Conservation (phyloP, 2,329 filamentous ascomycete species). For the Phaeoacremonium minimum region DNA sequence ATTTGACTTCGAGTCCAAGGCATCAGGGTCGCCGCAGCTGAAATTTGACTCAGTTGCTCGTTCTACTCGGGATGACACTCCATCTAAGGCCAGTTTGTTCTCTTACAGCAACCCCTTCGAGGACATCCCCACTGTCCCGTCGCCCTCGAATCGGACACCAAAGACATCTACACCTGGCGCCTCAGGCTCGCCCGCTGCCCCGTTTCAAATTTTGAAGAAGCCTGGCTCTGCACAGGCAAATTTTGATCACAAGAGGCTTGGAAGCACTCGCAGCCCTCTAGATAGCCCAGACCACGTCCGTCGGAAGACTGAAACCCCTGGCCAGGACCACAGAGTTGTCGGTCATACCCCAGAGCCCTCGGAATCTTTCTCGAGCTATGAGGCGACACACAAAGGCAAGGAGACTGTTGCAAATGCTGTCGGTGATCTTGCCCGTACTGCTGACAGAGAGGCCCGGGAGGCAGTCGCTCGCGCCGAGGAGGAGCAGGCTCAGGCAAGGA, state of each 20-base stretch:
- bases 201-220: conserved; percentile 48
- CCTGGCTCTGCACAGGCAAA: conserved; percentile 19
- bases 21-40: conserved; percentile 14
- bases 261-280: conserved; percentile 37
- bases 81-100: conserved; percentile 23
- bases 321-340: conserved; percentile 12
- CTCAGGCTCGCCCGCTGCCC: conserved; percentile 20
- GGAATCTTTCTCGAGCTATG: conserved; percentile 5
- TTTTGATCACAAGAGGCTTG: conserved; percentile 30
- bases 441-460: conserved; percentile 55
- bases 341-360: background rate
- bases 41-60: conserved; percentile 19
- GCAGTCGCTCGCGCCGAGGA: conserved; percentile 55
- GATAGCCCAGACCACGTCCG: conserved; percentile 37
- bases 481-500: conserved; percentile 42
- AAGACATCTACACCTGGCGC: conserved; percentile 28
- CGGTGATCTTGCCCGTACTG: conserved; percentile 55
- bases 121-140: conserved; percentile 29
- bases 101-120: conserved; percentile 35
- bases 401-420: conserved; percentile 71
- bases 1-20: conserved; percentile 19
- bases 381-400: conserved; percentile 29
- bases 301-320: conserved; percentile 17
- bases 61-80: conserved; percentile 18
- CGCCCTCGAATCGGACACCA: conserved; percentile 36